Conservation (phyloP, 495 filamentous ascomycete species). For the Podospora tetraspora region DNA sequence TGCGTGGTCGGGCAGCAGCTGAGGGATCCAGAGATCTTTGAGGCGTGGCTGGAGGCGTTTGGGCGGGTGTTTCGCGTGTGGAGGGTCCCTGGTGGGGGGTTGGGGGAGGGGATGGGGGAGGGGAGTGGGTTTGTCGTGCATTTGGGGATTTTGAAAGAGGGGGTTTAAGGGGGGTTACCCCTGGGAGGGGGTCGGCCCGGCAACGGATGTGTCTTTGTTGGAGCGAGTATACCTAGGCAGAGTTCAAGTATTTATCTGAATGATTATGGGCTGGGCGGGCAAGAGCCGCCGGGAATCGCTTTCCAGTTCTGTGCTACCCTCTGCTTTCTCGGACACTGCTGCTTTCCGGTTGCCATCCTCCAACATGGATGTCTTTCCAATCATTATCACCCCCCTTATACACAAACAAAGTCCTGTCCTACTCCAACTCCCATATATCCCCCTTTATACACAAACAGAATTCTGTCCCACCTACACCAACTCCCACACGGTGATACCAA, state of each 20-base stretch:
- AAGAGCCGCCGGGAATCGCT: background rate
- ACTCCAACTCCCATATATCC: constrained; percentile 64
- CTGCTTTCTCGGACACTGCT: background rate
- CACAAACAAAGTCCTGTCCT: background rate
- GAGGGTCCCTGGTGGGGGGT: constrained; percentile 61
- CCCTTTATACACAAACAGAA: background rate
- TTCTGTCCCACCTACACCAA: constrained; percentile 42
- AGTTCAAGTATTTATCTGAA: background rate
- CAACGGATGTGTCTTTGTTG: background rate
- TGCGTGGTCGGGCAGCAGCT: constrained; percentile 84
- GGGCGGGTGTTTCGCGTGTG: constrained; percentile 62
- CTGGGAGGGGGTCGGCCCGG: background rate
- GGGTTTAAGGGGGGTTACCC: background rate
- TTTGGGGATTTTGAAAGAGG: constrained; percentile 54
- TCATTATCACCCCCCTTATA: background rate
- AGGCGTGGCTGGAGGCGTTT: constrained; percentile 70
- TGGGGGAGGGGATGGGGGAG: constrained; percentile 47
- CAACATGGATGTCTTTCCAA: background rate
- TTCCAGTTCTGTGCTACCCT: background rate
- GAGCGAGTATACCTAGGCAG: background rate
- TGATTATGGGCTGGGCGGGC: background rate
- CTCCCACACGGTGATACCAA: constrained; percentile 63
- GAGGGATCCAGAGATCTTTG: constrained; percentile 76
- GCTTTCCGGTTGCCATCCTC: background rate
- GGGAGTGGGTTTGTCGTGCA: constrained; percentile 64